Conservation (phyloP, 2,329 filamentous ascomycete species). For the Xylariaceae sp. region DNA sequence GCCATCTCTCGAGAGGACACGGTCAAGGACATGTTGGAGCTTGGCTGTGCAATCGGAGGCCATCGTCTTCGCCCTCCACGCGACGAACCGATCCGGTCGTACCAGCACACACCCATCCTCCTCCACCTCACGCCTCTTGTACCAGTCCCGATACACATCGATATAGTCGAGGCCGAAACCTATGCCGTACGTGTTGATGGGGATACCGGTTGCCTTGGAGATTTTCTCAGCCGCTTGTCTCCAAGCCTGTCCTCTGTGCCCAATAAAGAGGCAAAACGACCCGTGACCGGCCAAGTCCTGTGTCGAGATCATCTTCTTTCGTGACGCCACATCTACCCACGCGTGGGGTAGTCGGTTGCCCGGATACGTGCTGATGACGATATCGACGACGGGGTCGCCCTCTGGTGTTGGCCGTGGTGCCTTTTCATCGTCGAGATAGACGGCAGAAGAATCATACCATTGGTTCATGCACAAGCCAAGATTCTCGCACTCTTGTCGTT, state of each 20-base stretch:
- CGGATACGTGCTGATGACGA: conserved; percentile 45
- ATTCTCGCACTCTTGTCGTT: conserved; percentile 47
- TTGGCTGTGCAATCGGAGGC: conserved; percentile 18
- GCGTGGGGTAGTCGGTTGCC: conserved; percentile 57
- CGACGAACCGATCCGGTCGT: conserved; percentile 54
- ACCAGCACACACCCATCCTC: conserved; percentile 55
- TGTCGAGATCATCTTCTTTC: conserved; percentile 46
- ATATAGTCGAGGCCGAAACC: conserved; percentile 57
- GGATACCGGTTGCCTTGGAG: conserved; percentile 37
- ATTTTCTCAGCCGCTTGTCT: conserved; percentile 41
- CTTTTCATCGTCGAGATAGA: conserved; percentile 31
- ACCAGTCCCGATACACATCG: conserved; percentile 60
- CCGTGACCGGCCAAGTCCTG: conserved; percentile 56
- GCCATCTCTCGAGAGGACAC: conserved; percentile 13
- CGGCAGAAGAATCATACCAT: conserved; percentile 40
- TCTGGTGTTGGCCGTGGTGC: conserved; percentile 30
- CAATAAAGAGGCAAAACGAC: conserved; percentile 45
- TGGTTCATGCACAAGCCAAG: conserved; percentile 41
- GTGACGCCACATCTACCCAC: conserved; percentile 52
- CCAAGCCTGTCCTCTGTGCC: conserved; percentile 52
- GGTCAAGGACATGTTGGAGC: conserved; percentile 20
- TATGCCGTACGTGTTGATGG: conserved; percentile 46
- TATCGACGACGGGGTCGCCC: conserved; percentile 23
- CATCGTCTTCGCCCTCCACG: conserved; percentile 40
- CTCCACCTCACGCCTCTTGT: conserved; percentile 45